Conservation (phyloP, 148 eudicot species). For the Linanthus parryae region DNA sequence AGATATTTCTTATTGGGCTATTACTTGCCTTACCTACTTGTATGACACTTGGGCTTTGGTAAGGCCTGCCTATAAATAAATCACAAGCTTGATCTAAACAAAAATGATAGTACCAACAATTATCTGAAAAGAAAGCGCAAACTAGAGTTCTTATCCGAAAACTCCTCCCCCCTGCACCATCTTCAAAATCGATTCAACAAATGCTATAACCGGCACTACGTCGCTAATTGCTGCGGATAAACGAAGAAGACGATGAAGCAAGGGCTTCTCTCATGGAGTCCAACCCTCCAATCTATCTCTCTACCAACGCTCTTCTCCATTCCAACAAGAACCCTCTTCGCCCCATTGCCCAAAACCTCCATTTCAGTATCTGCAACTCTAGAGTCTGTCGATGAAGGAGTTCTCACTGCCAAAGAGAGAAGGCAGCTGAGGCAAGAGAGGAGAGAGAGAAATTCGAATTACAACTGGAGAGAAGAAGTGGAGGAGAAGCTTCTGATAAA, state of each 20-base stretch:
- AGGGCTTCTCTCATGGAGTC: conserved; percentile 45
- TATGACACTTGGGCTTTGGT: no score
- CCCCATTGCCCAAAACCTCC: conserved; percentile 2
- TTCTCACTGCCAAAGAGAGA: conserved; percentile 59
- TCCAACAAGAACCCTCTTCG: conserved; percentile 1
- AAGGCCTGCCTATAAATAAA: no score
- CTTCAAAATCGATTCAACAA: no score
- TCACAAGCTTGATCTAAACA: no score
- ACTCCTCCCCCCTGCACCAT: no score
- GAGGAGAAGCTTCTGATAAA: conserved; percentile 67
- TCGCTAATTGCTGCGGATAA: no score
- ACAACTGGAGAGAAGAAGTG: conserved; percentile 75
- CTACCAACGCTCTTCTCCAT: conserved; percentile 7
- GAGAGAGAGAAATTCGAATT: conserved; percentile 49
- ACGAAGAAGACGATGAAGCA: conserved; percentile 31
- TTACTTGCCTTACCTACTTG: no score
- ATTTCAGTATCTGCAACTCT: conserved; percentile 15
- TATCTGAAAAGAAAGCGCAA: no score
- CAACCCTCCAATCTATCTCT: conserved; percentile 7
- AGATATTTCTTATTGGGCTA: no score
- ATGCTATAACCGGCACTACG: no score
- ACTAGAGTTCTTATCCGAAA: no score
- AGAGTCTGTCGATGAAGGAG: conserved; percentile 13
- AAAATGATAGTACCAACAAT: no score
- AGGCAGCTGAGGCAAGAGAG: conserved; percentile 70